Evolutionary conservation across 805 yeast genomes (phyloP).

Genomic region (Wickerhamiella bombiphila): DNA sequence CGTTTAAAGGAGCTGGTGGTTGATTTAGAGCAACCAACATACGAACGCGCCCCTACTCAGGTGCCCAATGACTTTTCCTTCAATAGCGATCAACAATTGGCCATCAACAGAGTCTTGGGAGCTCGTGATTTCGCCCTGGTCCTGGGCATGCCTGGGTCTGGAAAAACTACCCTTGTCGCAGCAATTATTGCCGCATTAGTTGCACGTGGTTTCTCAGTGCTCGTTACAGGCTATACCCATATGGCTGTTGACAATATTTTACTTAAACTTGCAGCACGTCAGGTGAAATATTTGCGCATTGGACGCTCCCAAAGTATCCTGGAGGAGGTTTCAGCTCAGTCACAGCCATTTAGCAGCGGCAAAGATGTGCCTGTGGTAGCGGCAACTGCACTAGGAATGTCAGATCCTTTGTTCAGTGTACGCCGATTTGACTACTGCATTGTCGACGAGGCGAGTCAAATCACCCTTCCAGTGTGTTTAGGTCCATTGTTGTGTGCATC

Average conservation of each 20-base stretch:
- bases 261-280: constrained; percentile 43
- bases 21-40: constrained; percentile 23
- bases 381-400: constrained; percentile 69
- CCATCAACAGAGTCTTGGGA: constrained; percentile 48
- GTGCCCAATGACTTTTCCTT: constrained; percentile 22
- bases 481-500: constrained; percentile 75
- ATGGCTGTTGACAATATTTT: constrained; percentile 92
- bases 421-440: constrained; percentile 79
- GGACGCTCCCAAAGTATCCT: neutral
- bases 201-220: constrained; percentile 45
- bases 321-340: neutral
- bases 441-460: constrained; percentile 93
- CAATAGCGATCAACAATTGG: constrained; percentile 58
- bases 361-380: constrained; percentile 64
- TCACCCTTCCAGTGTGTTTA: constrained; percentile 75
- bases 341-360: constrained; percentile 1
- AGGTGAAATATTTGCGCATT: constrained; percentile 44
- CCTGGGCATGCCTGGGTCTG: constrained; percentile 98
- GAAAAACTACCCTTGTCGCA: constrained; percentile 82
- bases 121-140: constrained; percentile 67
- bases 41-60: constrained; percentile 1
- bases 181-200: constrained; percentile 52
- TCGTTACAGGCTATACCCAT: constrained; percentile 79
- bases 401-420: constrained; percentile 43
- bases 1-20: constrained; percentile 34